Evolutionary conservation across 495 filamentous ascomycete species (phyloP), one percentile per base, ranked within the genome.

Genomic region (Apodospora peruviana): DNA sequence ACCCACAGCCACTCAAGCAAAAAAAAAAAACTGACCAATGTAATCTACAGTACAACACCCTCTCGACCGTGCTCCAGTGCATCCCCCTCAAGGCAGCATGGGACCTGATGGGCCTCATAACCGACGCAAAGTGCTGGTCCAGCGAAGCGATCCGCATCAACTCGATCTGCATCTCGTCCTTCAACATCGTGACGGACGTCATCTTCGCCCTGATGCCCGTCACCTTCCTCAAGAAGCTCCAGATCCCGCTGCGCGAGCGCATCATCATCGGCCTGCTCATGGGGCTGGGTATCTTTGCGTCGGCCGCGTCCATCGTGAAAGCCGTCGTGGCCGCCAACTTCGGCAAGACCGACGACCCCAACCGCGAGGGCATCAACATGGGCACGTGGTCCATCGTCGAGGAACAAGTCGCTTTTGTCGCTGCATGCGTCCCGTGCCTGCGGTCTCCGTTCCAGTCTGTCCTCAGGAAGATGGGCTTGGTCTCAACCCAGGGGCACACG

Each of bases 171-270:
- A 42, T 56, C 17, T 32, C 53, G 8, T 44, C 39, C 48, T 47
- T 56, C 53, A 51, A 56, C 53, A 48, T 56, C 18, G 44, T 47
- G 32, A 56, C 53, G 48, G 53, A 56, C 40, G 48, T 56, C 17
- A 44, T 47, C 43, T 51, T 56, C 19, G 53, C 53, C 22, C 43
- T 56, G 20, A 37, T 51, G 44, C 53, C 53, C 43, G 35, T 56
- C n/a, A 48, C 20, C 29, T 56, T 56, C 48, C 53, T 56, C 22
- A 24, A 21, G 3, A 48, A 51, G 14, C 27, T 56, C 5, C 53
- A 56, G 40, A 46, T 50, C 18, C 53, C 53, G 12, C 40, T 56
- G 17, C 53, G 53, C 20, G 53, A 56, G 40, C 43, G 53, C 36
- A 35, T 56, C 41, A 37, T 56, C 29, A 56, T 56, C 23, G 53